Evolutionary conservation across 2,329 filamentous ascomycete genomes (phyloP).

Genomic region (Alternaria dauci): DNA sequence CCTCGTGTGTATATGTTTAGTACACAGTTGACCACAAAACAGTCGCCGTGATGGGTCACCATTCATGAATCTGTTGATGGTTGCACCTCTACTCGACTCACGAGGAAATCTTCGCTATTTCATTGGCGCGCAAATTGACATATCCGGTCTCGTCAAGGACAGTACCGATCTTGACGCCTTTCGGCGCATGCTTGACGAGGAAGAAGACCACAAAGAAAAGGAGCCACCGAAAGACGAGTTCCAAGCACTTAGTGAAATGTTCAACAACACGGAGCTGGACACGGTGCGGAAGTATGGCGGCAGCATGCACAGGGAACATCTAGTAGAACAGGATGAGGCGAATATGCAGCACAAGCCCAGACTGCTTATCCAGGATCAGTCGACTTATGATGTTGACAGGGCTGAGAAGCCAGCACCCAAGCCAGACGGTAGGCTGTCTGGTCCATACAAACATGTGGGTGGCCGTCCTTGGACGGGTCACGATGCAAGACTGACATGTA

Average conservation of each 20-base stretch:
- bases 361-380: slow-evolving; percentile 60
- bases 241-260: slow-evolving; percentile 72
- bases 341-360: slow-evolving; percentile 52
- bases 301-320: slow-evolving; percentile 65
- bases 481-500: slow-evolving; percentile 14
- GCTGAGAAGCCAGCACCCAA: slow-evolving; percentile 24
- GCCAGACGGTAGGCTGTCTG: slow-evolving; percentile 47
- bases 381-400: slow-evolving; percentile 36
- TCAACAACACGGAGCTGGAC: slow-evolving; percentile 72
- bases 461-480: slow-evolving; percentile 2
- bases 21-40: background rate
- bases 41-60: slow-evolving; percentile 77
- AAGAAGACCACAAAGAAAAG: slow-evolving; percentile 40
- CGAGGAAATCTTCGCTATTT: slow-evolving; percentile 72
- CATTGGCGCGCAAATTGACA: slow-evolving; percentile 76
- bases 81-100: slow-evolving; percentile 74
- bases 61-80: slow-evolving; percentile 80
- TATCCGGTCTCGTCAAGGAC: slow-evolving; percentile 73
- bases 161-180: slow-evolving; percentile 71
- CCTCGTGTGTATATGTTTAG: slow-evolving; percentile 21
- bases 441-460: slow-evolving; percentile 67
- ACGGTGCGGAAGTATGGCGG: slow-evolving; percentile 71
- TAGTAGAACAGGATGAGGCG: slow-evolving; percentile 58
- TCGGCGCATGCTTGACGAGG: slow-evolving; percentile 56
- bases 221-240: slow-evolving; percentile 67